Evolutionary conservation across 1,284 basidiomycete species (phyloP).

Genomic region (Trametes hirsuta): DNA sequence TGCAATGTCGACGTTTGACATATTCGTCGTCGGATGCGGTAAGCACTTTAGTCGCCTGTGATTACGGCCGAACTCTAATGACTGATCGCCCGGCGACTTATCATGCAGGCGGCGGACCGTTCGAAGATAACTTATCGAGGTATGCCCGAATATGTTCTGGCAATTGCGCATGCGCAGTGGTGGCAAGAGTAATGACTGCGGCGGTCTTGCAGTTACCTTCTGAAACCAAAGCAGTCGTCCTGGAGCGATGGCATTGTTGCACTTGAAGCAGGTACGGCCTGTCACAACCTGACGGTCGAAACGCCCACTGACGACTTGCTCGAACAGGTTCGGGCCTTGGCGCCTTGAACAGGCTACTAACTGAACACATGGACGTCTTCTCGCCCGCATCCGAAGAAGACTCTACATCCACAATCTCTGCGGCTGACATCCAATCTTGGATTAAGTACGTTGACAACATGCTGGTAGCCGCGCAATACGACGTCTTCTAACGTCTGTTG

Average conservation of each 20-base stretch:
- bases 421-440: constrained; percentile 61
- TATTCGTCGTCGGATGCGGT: constrained; percentile 74
- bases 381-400: constrained; percentile 25
- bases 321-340: constrained; percentile 70
- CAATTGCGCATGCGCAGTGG: neutral
- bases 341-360: constrained; percentile 58
- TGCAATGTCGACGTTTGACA: constrained; percentile 57
- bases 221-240: constrained; percentile 57
- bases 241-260: constrained; percentile 76
- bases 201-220: constrained; percentile 57
- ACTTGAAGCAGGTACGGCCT: constrained; percentile 67
- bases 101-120: constrained; percentile 62
- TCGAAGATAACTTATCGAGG: constrained; percentile 77
- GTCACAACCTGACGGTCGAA: neutral
- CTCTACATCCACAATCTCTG: constrained; percentile 34
- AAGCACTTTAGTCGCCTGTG: constrained; percentile 1
- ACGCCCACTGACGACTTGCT: neutral
- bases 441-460: constrained; percentile 48
- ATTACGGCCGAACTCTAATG: neutral
- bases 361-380: constrained; percentile 56
- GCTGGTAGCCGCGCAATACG: neutral
- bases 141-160: constrained; percentile 38
- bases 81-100: neutral
- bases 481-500: neutral
- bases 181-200: neutral